Percentiles rank a stretch among this genome's conserved stretches.
Evolutionary conservation across 2,329 filamentous ascomycete species (phyloP).

Genomic region (Cladosporium sp.): DNA sequence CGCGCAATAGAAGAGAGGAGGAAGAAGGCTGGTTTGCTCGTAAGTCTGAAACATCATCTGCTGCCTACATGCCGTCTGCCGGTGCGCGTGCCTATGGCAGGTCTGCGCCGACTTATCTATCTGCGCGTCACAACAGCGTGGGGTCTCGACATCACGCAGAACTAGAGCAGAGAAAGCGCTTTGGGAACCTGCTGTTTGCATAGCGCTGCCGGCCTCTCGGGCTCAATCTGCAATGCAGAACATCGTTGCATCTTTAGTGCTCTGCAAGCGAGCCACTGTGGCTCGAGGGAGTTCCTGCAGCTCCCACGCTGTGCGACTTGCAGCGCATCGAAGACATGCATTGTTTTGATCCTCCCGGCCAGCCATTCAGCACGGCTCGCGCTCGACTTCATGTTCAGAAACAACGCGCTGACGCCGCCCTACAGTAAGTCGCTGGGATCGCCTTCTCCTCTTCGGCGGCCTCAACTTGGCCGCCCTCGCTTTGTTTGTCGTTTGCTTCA

Average conservation of each 20-base stretch:
- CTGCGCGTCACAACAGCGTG: constrained; percentile 9
- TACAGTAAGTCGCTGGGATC: constrained; percentile 95
- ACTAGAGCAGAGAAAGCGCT: not conserved
- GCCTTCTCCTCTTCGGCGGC: constrained; percentile 82
- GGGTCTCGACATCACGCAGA: constrained; percentile 5
- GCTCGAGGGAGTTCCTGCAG: constrained; percentile 13
- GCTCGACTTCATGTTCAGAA: constrained; percentile 9
- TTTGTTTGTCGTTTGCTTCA: constrained; percentile 91
- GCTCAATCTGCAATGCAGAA: constrained; percentile 32
- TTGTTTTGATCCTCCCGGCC: constrained; percentile 7
- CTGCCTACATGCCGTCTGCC: constrained; percentile 5
- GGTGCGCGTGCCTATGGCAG: constrained; percentile 1
- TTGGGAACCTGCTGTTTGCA: constrained; percentile 6
- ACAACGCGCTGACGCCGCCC: constrained; percentile 26
- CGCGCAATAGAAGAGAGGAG: constrained; percentile 79
- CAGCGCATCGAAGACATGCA: constrained; percentile 10
- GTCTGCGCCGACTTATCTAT: not conserved
- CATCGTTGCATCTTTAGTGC: constrained; percentile 13
- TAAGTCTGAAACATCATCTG: constrained; percentile 54
- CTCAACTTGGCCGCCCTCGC: constrained; percentile 85
- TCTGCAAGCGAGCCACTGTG: constrained; percentile 11
- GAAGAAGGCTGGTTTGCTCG: constrained; percentile 92
- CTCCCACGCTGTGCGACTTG: constrained; percentile 9
- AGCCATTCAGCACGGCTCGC: constrained; percentile 8
- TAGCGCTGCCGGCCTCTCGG: constrained; percentile 16